Percentiles rank a stretch among this genome's conserved stretches.
Evolutionary conservation across 805 yeast genomes (phyloP).

Genomic region (Torulaspora delbrueckii): DNA sequence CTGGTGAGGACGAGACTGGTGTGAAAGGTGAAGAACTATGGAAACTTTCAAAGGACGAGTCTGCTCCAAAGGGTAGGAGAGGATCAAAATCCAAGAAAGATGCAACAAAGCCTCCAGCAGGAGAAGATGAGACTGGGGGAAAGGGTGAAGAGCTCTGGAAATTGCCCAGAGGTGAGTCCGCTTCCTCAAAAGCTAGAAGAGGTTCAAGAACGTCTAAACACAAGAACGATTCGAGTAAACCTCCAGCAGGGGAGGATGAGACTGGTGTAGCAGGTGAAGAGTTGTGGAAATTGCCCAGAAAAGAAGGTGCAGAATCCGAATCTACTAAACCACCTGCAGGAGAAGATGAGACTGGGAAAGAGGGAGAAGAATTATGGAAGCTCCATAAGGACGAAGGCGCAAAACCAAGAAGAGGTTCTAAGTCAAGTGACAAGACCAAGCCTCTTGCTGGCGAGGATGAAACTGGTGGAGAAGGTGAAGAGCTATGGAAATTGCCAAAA

Average conservation of each 20-base stretch:
- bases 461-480: neutral
- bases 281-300: constrained; percentile 1
- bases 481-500: neutral
- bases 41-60: neutral
- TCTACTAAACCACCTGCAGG: constrained; percentile 1
- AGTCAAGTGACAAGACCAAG: constrained; percentile 2
- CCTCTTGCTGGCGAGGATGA: constrained; percentile 6
- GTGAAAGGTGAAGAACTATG: neutral
- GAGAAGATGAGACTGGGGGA: constrained; percentile 1
- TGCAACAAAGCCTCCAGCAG: constrained; percentile 3
- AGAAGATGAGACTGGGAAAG: neutral
- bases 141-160: constrained; percentile 2
- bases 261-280: neutral
- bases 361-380: no score
- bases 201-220: neutral
- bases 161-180: constrained; percentile 3
- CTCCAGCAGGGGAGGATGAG: constrained; percentile 2
- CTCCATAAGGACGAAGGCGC: neutral
- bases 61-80: neutral
- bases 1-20: neutral
- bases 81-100: neutral
- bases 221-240: neutral
- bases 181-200: constrained; percentile 5
- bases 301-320: constrained; percentile 7
- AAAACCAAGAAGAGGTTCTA: constrained; percentile 8